A percentile compares a stretch with the other conserved stretches of the same genome.
phyloP scores from a whole-genome alignment of 2,329 filamentous ascomycete genomes.

The Ambrosiella beaveri region DNA sequence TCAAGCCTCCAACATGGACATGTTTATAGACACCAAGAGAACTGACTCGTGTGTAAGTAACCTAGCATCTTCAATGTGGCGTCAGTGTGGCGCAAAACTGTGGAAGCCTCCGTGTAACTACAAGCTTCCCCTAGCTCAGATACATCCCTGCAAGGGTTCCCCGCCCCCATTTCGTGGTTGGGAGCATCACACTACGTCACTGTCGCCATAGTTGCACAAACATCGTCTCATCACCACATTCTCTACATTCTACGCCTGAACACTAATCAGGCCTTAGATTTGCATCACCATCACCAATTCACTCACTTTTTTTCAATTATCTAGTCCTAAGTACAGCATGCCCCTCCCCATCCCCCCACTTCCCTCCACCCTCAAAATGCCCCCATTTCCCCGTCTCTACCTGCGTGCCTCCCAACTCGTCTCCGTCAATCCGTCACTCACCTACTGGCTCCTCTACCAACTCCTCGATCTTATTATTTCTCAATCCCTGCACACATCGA shows the following conservation, averaged over 20 bases:
- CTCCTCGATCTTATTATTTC: conserved; percentile 82
- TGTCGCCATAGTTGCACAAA: too few relatives aligned
- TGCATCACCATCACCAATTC: neutral
- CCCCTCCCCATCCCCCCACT: neutral
- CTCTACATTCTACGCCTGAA: too few relatives aligned
- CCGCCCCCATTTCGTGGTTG: too few relatives aligned
- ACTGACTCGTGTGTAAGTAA: neutral
- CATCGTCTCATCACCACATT: too few relatives aligned
- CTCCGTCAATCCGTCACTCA: conserved; percentile 65
- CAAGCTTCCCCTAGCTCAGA: neutral
- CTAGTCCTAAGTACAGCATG: neutral
- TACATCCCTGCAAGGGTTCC: neutral
- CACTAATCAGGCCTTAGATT: too few relatives aligned
- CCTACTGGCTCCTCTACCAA: conserved; percentile 94
- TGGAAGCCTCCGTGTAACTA: neutral
- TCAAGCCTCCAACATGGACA: too few relatives aligned
- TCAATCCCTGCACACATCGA: conserved; percentile 58
- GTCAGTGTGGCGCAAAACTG: neutral
- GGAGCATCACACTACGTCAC: too few relatives aligned
- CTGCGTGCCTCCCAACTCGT: conserved; percentile 72
- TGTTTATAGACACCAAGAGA: too few relatives aligned
- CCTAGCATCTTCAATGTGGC: conserved; percentile 29
- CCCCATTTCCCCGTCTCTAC: conserved; percentile 56
- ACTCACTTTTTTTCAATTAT: neutral
- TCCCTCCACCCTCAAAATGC: neutral